phyloP scores from a whole-genome alignment of 352 stramenopile species.

The Halophytophthora polymorphica region DNA sequence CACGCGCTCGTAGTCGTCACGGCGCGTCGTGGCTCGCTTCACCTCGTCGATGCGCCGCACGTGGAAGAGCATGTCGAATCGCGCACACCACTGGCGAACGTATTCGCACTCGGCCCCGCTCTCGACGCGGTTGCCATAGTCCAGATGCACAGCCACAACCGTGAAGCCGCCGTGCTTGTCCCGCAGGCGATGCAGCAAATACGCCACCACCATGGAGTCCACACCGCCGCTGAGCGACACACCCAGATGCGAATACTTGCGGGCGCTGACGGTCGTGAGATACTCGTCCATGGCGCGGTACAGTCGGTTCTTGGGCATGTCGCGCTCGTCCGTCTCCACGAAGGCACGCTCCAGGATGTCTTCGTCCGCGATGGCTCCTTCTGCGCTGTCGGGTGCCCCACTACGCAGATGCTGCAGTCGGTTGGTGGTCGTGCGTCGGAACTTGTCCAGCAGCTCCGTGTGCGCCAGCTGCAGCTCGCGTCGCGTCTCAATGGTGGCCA shows the following conservation, averaged over 20 bases:
- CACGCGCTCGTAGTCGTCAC: conserved; percentile 95
- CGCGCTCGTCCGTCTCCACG: conserved; percentile 60
- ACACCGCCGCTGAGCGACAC: conserved; percentile 95
- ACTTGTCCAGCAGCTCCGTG: conserved; percentile 70
- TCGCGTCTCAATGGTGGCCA: conserved; percentile 49
- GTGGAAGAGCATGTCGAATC: conserved; percentile 77
- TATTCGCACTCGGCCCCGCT: conserved; percentile 91
- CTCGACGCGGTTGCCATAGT: conserved; percentile 96
- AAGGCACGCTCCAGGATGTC: conserved; percentile 72
- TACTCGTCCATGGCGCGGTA: conserved; percentile 75
- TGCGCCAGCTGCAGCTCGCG: conserved; percentile 47
- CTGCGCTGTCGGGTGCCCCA: conserved; percentile 11
- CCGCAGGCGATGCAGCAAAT: conserved; percentile 88
- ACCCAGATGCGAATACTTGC: conserved; percentile 49
- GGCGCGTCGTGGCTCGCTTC: conserved; percentile 86
- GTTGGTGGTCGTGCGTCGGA: conserved; percentile 76
- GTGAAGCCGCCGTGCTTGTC: conserved; percentile 45
- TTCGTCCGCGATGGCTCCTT: conserved; percentile 34
- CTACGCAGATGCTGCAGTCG: conserved; percentile 58
- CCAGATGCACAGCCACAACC: conserved; percentile 94
- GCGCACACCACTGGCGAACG: conserved; percentile 87
- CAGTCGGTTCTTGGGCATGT: conserved; percentile 65
- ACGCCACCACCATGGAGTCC: conserved; percentile 97
- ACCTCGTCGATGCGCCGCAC: conserved; percentile 91
- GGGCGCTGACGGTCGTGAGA: conserved; percentile 42